Evolutionary conservation across 768 basidiomycete genomes (phyloP).

Genomic region (Collybiopsis luxurians): DNA sequence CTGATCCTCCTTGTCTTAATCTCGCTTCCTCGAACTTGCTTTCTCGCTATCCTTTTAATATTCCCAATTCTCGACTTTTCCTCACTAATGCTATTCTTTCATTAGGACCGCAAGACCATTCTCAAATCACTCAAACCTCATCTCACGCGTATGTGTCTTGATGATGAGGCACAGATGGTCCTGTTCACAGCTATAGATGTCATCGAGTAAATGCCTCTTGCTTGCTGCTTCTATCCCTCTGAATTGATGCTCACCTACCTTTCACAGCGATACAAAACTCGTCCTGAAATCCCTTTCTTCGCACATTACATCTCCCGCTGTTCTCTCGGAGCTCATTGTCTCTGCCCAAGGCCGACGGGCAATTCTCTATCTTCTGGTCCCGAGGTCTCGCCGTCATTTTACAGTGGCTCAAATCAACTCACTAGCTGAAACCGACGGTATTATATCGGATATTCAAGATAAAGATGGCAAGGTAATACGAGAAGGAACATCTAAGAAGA

Average conservation of each 20-base stretch:
- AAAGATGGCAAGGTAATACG: constrained; percentile 14
- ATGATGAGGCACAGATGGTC: constrained; percentile 88
- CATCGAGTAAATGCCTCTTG: constrained; percentile 64
- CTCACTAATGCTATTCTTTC: not conserved
- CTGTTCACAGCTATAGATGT: constrained; percentile 89
- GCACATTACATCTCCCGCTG: constrained; percentile 57
- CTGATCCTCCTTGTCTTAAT: no score
- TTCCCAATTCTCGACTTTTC: no score
- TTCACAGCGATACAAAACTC: constrained; percentile 82
- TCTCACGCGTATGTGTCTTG: constrained; percentile 81
- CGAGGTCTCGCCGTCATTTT: constrained; percentile 83
- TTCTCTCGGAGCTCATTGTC: constrained; percentile 45
- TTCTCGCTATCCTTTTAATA: no score
- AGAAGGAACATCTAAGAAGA: constrained; percentile 80
- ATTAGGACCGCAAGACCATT: constrained; percentile 86
- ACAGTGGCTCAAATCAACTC: constrained; percentile 75
- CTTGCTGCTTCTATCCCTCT: not conserved
- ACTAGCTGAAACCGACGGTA: constrained; percentile 71
- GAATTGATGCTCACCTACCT: not conserved
- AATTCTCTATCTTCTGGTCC: constrained; percentile 79
- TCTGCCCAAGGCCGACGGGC: constrained; percentile 78
- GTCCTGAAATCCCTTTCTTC: constrained; percentile 75
- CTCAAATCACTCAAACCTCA: constrained; percentile 89
- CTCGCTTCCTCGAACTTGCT: no score
- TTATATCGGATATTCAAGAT: constrained; percentile 12